Base-by-base conservation (phyloP, 2,329 filamentous ascomycete genomes). In the Alternaria triticimaculans region DNA sequence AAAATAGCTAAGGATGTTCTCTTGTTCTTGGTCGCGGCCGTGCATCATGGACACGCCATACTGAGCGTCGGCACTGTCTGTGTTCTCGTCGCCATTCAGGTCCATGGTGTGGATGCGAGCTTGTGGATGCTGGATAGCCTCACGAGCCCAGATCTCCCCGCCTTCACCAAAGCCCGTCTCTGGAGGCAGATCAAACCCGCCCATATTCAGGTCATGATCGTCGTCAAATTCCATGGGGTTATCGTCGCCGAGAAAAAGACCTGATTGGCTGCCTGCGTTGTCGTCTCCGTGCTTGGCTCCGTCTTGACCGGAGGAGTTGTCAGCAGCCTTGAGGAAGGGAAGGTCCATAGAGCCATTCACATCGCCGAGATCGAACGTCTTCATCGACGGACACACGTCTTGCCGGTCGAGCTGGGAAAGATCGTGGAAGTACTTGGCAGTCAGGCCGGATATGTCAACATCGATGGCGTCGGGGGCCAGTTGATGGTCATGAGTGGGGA, bases 1-100 rank as follows among this genome's bases (percentile, higher is more conserved):
- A 76, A 99, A 99, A 82, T 98, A 99, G 76, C 92, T 92, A n/a
- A 99, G 86, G 62, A 99, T 97, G 73, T 97, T 95, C 72, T 98
- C 93, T 76, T 97, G 94, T 73, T 93, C 92, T 55, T 86, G 85
- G 58, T 89, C 88, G 55, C 87, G 86, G 15, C 85, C 83, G 71
- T 91, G 91, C 44, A 88, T 88, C 83, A 97, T 89, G n/a, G 92
- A 92, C 8, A 97, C 87, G 23, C 90, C 86, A 76, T 93, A 97
- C 67, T 92, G 88, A 60, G 89, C 89, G 41, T 89, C 88, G 14
- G 74, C 80, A 30, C 74, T 80, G 54, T 81, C 81, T 23, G 73
- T 83, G 20, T 85, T 82, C 33, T 81, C 87, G 28, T 86, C 87
- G 2, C 88, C 87, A 41, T 87, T 81, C 41, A 86, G 80, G 2